phyloP scores from a whole-genome alignment of 2,329 filamentous ascomycete species.

The Whalleya microplaca region DNA sequence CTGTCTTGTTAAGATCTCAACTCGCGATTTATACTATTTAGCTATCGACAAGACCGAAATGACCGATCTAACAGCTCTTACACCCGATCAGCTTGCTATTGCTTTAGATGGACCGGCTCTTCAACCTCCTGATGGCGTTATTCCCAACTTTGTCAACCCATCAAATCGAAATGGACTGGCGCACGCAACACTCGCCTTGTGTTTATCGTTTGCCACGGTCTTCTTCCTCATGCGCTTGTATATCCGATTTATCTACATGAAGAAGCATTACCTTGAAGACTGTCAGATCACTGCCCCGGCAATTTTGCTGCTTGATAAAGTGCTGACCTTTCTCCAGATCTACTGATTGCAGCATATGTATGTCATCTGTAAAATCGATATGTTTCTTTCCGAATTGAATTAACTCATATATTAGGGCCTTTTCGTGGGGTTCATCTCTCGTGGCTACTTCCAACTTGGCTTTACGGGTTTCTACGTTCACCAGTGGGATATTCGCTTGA shows the following conservation, averaged over 20 bases:
- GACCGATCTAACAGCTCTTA: not conserved
- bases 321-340: not conserved
- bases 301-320: not conserved
- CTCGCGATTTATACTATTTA: too few relatives aligned
- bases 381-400: too few relatives aligned
- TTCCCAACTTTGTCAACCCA: slow-evolving; percentile 1
- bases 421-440: not conserved
- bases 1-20: too few relatives aligned
- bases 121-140: not conserved
- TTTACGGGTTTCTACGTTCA: slow-evolving; percentile 41
- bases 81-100: not conserved
- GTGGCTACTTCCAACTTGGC: slow-evolving; percentile 29
- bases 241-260: not conserved
- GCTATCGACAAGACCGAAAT: too few relatives aligned
- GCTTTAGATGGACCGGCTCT: not conserved
- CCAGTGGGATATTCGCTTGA: slow-evolving; percentile 36
- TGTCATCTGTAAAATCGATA: not conserved
- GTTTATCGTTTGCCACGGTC: not conserved
- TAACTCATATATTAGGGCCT: not conserved
- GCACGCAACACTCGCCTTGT: not conserved
- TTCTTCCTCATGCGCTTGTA: not conserved
- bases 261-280: not conserved
- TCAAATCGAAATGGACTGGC: slow-evolving; percentile 1
- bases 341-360: not conserved
- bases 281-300: not conserved